Evolutionary conservation across 805 yeast species (phyloP), one percentile per base, ranked within the genome.

Genomic region (Pichia paraexigua): DNA sequence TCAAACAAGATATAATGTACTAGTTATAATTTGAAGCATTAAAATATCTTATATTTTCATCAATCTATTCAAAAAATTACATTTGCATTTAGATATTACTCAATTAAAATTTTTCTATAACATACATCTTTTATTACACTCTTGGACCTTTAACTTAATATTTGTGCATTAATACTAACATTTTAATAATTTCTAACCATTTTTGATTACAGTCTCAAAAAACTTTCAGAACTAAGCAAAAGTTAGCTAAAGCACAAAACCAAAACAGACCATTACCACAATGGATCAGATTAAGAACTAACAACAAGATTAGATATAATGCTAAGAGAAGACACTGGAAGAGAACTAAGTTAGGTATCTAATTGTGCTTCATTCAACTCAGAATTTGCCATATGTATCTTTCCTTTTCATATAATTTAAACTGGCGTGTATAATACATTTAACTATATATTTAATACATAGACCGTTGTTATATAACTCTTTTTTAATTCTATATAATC

Each of bases 321-420:
- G 95, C 96, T 74, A 94, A 94, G 90, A 90, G 98, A 88, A 87
- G 98, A 85, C 96, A 94, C 94, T 92, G 99, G 99, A 92, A 97
- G 87, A 88, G 98, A 87, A 92, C 97, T 72, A 92, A 92, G 95
- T 83, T 92, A 79, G 82, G 83, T 84, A 76, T 92, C 83, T 92
- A 91, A 87, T 73, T 70, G 47, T 42, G 42, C 35, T 30, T 37
- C 40, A 35, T 35, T 32, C 39, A 35, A 20, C 18, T 8, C 39
- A 35, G 7, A n/a, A 17, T 35, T 37, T 25, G n/a, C 13, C 39
- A 7, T 21, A 8, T 21, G 20, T 28, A 20, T 40, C 41, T 40
- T 40, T 40, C 13, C 41, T 40, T 40, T 45, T 21, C 17, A 45
- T 35, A 45, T 20, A 30, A 28, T 35, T 41, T 32, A n/a, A n/a